These are phyloP conservation scores for Cardiospermum halicacabum DNA, from an alignment of 345 rosid species.

Conservation along the genomic window DNA sequence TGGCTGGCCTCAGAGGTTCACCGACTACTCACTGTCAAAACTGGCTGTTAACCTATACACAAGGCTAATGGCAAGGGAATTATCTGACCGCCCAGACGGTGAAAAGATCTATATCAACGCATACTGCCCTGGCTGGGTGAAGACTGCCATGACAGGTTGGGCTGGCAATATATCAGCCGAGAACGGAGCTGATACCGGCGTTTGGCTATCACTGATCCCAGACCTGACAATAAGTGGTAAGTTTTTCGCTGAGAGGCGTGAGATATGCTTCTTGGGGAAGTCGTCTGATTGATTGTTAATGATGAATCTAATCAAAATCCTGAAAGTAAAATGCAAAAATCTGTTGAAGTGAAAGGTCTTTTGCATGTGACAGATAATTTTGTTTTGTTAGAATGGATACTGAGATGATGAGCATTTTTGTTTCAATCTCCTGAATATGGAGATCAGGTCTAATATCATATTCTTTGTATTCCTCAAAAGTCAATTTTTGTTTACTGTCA, in stretches of 20 bases:
- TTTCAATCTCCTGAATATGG: neutral
- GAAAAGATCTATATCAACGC: conserved; percentile 73
- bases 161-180: conserved; percentile 79
- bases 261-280: conserved; percentile 52
- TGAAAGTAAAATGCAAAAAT: neutral
- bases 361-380: neutral
- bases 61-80: conserved; percentile 54
- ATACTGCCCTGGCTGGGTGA: conserved; percentile 98
- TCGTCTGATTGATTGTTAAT: neutral
- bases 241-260: conserved; percentile 92
- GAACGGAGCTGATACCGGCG: conserved; percentile 90
- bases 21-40: conserved; percentile 85
- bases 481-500: neutral
- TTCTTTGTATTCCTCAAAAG: neutral
- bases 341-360: conserved; percentile 3
- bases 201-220: conserved; percentile 87
- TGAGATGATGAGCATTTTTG: neutral
- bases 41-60: conserved; percentile 84
- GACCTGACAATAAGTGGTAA: conserved; percentile 72
- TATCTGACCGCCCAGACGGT: conserved; percentile 65
- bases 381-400: neutral
- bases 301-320: conserved; percentile 2
- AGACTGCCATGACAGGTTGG: conserved; percentile 96
- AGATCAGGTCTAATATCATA: neutral
- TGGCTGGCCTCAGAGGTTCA: conserved; percentile 83